Evolutionary conservation across 306 rosid genomes (phyloP), one percentile per base, ranked within the genome.

Genomic region (Sicyos baderoa): DNA sequence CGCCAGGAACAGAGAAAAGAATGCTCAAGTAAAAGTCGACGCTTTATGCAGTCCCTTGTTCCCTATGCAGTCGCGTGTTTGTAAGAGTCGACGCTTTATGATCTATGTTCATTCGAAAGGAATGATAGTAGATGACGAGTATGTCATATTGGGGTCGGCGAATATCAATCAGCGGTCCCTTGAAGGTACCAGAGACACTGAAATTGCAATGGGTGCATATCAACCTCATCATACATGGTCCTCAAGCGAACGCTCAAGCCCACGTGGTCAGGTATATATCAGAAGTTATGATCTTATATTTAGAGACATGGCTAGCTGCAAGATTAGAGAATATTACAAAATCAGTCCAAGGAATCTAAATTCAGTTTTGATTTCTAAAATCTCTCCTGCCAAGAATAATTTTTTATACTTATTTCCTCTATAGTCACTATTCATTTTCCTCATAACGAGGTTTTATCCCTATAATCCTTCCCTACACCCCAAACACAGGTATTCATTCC

Each of bases 181-280:
- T 90, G 95, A 84, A 78, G 97, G 97, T 11, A 87, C 96, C 9
- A 81, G 96, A 82, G 97, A 91, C 77, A 91, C 96, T 1, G 95
- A 91, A 75, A 91, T 89, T 72, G 91, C 96, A 79, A 87, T 91
- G 85, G 96, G 97, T 49, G 88, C 97, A 54, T 89, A 81, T 80
- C 90, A 91, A 78, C 95, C 97, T 64, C 71, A 44, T 71, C 87
- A 81, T 74, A 87, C 96, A 13, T 74, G 91, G 86, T 86, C 86
- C 83, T 84, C 86, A 72, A 78, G 40, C 40, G 84, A 75, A 67
- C 74, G 19, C 15, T 80, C 90, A 15, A 68, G 68, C 65, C 91
- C 97, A 59, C 85, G 23, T 67, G 97, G 97, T 32, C 88, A 88
- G 89, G 96, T 78, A 84, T 18, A 32, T 53, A 3, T 12, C n/a